phyloP scores from a whole-genome alignment of 192 early-diverging fungal species.

The Coemansia biformis region DNA sequence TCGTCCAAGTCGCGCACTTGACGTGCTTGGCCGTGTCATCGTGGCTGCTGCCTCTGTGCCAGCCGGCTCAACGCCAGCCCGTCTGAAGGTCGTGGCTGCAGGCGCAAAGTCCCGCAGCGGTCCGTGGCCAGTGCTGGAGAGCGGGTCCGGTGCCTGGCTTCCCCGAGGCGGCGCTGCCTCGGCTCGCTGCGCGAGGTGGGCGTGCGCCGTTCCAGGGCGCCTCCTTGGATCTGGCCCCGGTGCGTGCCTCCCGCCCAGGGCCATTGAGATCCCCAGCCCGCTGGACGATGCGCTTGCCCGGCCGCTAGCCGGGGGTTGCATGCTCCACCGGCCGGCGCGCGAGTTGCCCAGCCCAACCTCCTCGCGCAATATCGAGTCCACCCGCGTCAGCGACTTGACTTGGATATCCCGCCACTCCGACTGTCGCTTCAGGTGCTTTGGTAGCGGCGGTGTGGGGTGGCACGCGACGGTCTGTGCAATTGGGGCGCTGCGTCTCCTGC shows the following conservation, averaged over 20 bases:
- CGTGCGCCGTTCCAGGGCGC: constrained; percentile 21
- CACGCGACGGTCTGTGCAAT: constrained; percentile 10
- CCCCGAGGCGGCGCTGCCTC: neutral
- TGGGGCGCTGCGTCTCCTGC: neutral
- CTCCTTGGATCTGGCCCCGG: constrained; percentile 3
- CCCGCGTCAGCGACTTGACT: constrained; percentile 42
- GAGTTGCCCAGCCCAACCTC: constrained; percentile 28
- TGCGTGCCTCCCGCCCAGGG: neutral
- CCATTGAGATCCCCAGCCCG: constrained; percentile 34
- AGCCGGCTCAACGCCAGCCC: constrained; percentile 2
- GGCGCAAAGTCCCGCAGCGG: neutral
- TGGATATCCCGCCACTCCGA: constrained; percentile 49
- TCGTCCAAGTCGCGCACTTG: constrained; percentile 16
- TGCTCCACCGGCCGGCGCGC: constrained; percentile 12
- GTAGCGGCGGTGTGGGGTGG: constrained; percentile 20
- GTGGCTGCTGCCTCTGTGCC: neutral
- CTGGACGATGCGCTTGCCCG: neutral
- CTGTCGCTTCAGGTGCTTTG: constrained; percentile 5
- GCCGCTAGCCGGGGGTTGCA: constrained; percentile 3
- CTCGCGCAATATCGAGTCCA: constrained; percentile 48
- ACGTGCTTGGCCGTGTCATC: constrained; percentile 23
- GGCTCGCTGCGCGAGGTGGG: neutral
- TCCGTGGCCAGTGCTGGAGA: no score
- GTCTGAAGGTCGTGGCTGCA: no score
- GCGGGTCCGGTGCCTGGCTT: neutral